These are phyloP conservation scores for Trypanosoma avium DNA, from an alignment of 208 protist species.

Conservation along the genomic window DNA sequence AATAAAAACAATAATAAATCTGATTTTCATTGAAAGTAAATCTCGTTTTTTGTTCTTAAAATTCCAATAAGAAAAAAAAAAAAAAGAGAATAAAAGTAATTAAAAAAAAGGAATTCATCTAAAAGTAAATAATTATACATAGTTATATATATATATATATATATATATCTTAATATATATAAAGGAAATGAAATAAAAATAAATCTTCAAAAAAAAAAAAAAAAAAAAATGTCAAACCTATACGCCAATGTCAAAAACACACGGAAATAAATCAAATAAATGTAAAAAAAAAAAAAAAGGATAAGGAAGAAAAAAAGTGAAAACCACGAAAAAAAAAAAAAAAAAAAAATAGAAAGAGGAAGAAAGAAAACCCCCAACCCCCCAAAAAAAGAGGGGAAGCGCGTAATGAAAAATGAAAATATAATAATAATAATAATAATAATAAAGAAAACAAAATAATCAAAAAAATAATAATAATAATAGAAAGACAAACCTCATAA, in stretches of 20 bases:
- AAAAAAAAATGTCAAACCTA: neutral
- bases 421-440: conserved; percentile 3
- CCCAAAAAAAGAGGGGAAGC: neutral
- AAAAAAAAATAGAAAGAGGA: conserved; percentile 4
- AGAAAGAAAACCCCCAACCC: neutral
- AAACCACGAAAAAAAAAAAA: conserved; percentile 4
- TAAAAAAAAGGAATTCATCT: too few species aligned
- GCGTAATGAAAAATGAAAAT: neutral
- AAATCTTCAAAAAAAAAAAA: neutral
- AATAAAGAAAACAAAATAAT: conserved; percentile 24
- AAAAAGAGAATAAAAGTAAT: too few species aligned
- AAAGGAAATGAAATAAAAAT: neutral
- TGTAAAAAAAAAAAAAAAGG: neutral
- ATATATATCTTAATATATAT: neutral
- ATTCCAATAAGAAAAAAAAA: too few species aligned
- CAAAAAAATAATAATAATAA: conserved; percentile 18
- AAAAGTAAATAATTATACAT: too few species aligned
- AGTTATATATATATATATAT: neutral
- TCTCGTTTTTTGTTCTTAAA: too few species aligned
- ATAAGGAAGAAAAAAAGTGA: conserved; percentile 3
- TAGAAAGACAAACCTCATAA: conserved; percentile 24
- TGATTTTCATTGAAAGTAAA: too few species aligned
- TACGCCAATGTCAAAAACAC: neutral
- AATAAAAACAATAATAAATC: too few species aligned
- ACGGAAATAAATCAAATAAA: neutral